Base-by-base conservation (phyloP, 1,139 yeast genomes). In the Yamadazyma pseudoaaseri region DNA sequence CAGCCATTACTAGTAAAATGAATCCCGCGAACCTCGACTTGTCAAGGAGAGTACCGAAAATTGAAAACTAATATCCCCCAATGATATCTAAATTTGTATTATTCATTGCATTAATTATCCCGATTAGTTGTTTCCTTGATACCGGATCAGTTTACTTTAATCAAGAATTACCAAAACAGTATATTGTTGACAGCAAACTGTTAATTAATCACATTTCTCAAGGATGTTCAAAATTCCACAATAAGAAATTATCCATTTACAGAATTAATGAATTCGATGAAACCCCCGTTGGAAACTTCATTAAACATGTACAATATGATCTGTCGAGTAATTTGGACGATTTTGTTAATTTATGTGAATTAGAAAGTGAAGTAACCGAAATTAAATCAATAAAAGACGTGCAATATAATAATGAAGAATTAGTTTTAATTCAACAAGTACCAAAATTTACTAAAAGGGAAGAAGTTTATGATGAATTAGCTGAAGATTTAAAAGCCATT, bases 401-500 rank as follows among this genome's bases (percentile, higher is more conserved):
- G 6, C 33, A 38, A 6, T 30, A 42, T 20, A 50, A 57, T 26
- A 47, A 61, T 29, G 54, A 34, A 5, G 35, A 34, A 10, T 29
- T 40, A 24, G 32, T 42, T 8, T 18, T 44, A 20, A 29, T 42
- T 10, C 49, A 44, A 34, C 38, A 39, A 26, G 27, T 43, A 5
- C 47, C 47, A 6, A 21, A 22, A 20, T 41, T 42, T 29, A 17
- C 7, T 5, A 38, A 35, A 23, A 20, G 42, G 23, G 35, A 30
- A 6, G 35, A 27, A 14, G 32, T 56, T n/a, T 42, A 49, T 29
- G 56, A 49, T 18, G 68, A 64, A 41, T 54, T 65, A 20, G 66
- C 58, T 38, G 49, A 51, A 16, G 72, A 64, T 31, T 55, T 66
- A 41, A 48, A 48, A 29, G 54, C 50, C 6, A 70, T 69, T 12